Evolutionary conservation across 2,329 filamentous ascomycete species (phyloP).

Genomic region (Fusarium sp.): DNA sequence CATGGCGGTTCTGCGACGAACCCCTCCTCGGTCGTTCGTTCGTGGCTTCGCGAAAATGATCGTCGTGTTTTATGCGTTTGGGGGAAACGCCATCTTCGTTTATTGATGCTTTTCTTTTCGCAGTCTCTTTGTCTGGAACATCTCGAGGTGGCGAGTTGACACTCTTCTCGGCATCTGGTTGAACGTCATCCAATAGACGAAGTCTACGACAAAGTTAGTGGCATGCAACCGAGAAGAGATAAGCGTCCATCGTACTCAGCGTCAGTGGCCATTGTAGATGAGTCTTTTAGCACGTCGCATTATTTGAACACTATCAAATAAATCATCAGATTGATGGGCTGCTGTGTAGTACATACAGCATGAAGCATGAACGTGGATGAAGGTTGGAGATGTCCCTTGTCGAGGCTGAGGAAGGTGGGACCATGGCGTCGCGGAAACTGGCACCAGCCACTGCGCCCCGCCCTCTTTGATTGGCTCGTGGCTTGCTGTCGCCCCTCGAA

Average conservation of each 20-base stretch:
- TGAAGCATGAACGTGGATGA: conserved; percentile 6
- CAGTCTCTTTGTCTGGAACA: conserved; percentile 20
- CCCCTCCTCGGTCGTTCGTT: conserved; percentile 32
- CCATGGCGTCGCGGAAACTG: conserved; percentile 27
- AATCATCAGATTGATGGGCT: conserved; percentile 1
- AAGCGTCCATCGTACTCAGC: conserved; percentile 39
- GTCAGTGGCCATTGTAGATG: conserved; percentile 39
- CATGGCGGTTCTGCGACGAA: conserved; percentile 29
- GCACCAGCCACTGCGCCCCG: conserved; percentile 37
- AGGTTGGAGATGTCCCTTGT: conserved; percentile 35
- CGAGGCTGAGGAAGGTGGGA: conserved; percentile 51
- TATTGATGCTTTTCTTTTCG: conserved; percentile 52
- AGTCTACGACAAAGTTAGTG: conserved; percentile 42
- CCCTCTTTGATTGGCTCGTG: conserved; percentile 43
- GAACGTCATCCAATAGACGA: conserved; percentile 30
- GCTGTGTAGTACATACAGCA: neutral
- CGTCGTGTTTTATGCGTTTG: conserved; percentile 49
- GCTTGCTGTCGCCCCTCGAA: conserved; percentile 37
- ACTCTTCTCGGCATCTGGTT: conserved; percentile 11
- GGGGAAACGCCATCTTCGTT: conserved; percentile 39
- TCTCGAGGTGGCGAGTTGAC: conserved; percentile 9
- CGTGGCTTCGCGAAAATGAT: conserved; percentile 32
- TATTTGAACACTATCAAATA: neutral
- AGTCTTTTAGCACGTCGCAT: neutral
- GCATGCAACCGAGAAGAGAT: conserved; percentile 9